Conservation (phyloP, 2,329 filamentous ascomycete species). For the Neonectria faginata region DNA sequence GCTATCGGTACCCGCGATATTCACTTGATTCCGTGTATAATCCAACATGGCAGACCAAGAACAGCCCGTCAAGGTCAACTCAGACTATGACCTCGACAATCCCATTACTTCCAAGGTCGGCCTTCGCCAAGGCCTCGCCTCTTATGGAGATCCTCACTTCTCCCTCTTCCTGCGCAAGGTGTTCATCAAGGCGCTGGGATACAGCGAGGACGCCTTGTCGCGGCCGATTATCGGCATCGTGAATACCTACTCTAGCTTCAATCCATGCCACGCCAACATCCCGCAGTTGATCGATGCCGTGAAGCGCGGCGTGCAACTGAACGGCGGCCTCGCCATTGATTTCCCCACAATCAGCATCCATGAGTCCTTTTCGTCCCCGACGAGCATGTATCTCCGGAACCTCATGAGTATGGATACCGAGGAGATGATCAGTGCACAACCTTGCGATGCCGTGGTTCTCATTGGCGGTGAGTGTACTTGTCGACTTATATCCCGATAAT, state of each 20-base stretch:
- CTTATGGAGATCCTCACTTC: constrained; percentile 81
- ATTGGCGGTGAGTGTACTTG: constrained; percentile 66
- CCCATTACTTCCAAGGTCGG: constrained; percentile 65
- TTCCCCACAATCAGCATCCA: constrained; percentile 80
- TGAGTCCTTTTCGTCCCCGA: constrained; percentile 76
- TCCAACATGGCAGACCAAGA: constrained; percentile 32
- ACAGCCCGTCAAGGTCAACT: constrained; percentile 24
- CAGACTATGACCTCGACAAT: constrained; percentile 71
- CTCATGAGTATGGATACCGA: constrained; percentile 85
- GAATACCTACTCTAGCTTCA: constrained; percentile 79
- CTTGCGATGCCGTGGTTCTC: constrained; percentile 74
- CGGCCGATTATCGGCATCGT: constrained; percentile 80
- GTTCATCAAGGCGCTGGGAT: constrained; percentile 82
- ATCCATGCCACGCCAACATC: constrained; percentile 79
- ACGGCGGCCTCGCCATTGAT: constrained; percentile 75
- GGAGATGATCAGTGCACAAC: constrained; percentile 80
- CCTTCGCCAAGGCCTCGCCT: constrained; percentile 72
- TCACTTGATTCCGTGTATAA: background rate
- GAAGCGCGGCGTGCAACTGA: constrained; percentile 75
- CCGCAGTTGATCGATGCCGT: constrained; percentile 78
- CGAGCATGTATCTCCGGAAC: constrained; percentile 80
- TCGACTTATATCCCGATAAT: too few relatives aligned
- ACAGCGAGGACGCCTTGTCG: constrained; percentile 77
- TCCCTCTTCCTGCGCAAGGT: constrained; percentile 80
- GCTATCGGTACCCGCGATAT: background rate